phyloP scores from a whole-genome alignment of 2,329 filamentous ascomycete genomes.

The Fusarium mundagurra region DNA sequence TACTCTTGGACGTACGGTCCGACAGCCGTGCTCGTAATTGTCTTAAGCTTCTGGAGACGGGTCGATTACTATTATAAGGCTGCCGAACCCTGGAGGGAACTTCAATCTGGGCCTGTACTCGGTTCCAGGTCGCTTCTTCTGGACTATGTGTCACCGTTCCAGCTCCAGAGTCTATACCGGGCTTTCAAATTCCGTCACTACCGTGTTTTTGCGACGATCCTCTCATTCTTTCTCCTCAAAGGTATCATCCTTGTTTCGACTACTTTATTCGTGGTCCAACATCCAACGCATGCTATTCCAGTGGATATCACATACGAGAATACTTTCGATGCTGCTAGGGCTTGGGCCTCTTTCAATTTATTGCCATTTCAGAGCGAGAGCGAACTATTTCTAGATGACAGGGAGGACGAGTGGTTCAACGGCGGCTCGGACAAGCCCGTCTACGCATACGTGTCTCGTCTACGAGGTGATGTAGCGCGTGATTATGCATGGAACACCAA shows the following conservation, averaged over 20 bases:
- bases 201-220: accelerated
- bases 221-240: neutral
- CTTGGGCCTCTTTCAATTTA: neutral
- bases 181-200: accelerated
- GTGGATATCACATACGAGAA: neutral
- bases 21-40: accelerated
- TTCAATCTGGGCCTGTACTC: neutral
- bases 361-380: accelerated
- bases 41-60: neutral
- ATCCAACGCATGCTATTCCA: neutral
- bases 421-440: neutral
- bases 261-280: neutral
- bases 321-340: neutral
- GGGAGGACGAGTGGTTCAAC: accelerated
- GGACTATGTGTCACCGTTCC: neutral
- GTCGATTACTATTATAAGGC: neutral
- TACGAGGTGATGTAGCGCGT: neutral
- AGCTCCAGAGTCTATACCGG: accelerated
- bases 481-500: neutral
- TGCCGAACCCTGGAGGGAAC: neutral
- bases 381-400: accelerated
- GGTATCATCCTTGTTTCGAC: neutral
- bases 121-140: neutral
- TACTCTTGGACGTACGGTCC: neutral
- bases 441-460: neutral